phyloP scores from a whole-genome alignment of 2,329 filamentous ascomycete genomes.

The Fusarium haematococcum region DNA sequence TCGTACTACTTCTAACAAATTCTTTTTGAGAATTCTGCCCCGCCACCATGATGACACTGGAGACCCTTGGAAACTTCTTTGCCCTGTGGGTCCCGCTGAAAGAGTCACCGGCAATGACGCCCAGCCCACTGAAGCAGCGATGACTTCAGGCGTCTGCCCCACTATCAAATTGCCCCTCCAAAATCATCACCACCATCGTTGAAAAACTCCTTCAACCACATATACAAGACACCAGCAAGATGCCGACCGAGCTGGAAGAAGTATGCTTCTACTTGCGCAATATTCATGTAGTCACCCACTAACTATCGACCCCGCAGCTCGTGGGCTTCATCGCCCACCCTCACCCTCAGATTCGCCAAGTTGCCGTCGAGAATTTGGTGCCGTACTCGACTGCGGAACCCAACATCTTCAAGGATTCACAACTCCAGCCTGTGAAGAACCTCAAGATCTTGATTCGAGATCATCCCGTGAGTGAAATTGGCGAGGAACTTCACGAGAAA shows the following conservation, averaged over 20 bases:
- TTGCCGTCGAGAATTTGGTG: constrained; percentile 87
- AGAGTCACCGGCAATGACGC: constrained; percentile 40
- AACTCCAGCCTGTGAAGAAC: constrained; percentile 84
- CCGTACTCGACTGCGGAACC: constrained; percentile 82
- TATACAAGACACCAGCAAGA: constrained; percentile 48
- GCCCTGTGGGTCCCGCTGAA: constrained; percentile 40
- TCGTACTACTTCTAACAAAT: neutral
- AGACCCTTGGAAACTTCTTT: constrained; percentile 39
- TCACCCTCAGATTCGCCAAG: constrained; percentile 88
- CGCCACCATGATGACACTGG: constrained; percentile 40
- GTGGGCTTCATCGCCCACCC: constrained; percentile 94
- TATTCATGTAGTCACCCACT: neutral
- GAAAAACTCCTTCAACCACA: constrained; percentile 34
- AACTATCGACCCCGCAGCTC: constrained; percentile 65
- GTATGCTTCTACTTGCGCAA: constrained; percentile 54
- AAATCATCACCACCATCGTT: constrained; percentile 36
- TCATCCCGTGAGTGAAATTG: constrained; percentile 71
- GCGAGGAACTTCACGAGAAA: too few species aligned
- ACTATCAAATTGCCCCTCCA: constrained; percentile 46
- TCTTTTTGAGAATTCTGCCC: constrained; percentile 20
- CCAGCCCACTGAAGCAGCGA: constrained; percentile 42
- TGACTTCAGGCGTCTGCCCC: constrained; percentile 45
- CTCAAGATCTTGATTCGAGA: constrained; percentile 89
- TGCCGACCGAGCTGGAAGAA: constrained; percentile 83
- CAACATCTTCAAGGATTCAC: constrained; percentile 83